Evolutionary conservation across 306 rosid species (phyloP), one percentile per base, ranked within the genome.

Genomic region (Cucumis cinereus): DNA sequence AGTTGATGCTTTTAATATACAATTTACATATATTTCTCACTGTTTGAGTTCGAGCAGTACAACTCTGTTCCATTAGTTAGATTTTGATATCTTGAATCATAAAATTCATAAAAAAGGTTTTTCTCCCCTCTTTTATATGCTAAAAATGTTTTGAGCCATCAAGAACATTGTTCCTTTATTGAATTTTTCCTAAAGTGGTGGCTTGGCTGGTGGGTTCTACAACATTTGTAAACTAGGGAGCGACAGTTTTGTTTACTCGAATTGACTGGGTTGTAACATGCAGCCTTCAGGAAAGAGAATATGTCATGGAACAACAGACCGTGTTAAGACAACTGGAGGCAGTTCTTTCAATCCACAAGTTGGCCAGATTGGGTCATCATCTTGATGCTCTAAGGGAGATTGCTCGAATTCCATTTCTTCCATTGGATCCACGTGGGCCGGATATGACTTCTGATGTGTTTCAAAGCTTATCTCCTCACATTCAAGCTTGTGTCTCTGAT

Each of bases 311-410:
- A 78, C 99, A 92, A 84, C 96, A 90, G 82, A 87, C 88, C 47
- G 95, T 92, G 78, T 86, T 94, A 82, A 87, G 98, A 84, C 98
- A 94, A 82, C 96, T 94, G 62, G 99, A 94, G 86, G 91, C 93
- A 55, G 80, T 94, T 82, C 80, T 90, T 77, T 90, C 96, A 47
- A 84, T 92, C 79, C 92, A 94, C 87, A 92, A 94, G 88, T 85
- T 89, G 82, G 88, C 96, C 70, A 94, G 89, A 89, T 71, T 79
- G 67, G 98, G 99, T 60, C 82, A 81, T 81, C 81, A 87, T 75
- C 67, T 85, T 69, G 96, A 94, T 79, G 97, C 98, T 66, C 73
- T 92, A 57, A 92, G 96, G 89, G 99, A 92, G 85, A 89, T 94
- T 80, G 96, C 98, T 49, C 88, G 85, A 84, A 92, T 94, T 83